These are phyloP conservation scores for Nemania sp. DNA, from an alignment of 2,329 filamentous ascomycete genomes.

Conservation along the genomic window DNA sequence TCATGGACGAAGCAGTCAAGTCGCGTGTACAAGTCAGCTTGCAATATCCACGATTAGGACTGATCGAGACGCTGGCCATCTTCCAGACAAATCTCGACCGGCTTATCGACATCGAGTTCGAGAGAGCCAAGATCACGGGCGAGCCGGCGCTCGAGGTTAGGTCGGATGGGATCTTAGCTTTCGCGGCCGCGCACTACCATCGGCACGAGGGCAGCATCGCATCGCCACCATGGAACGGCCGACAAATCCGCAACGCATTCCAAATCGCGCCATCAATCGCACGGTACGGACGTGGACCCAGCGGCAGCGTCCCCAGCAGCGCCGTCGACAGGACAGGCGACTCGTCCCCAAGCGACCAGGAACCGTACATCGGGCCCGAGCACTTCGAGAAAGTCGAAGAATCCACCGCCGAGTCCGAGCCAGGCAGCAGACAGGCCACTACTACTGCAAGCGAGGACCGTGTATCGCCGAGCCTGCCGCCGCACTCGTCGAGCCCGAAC, in stretches of 20 bases:
- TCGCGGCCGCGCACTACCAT: constrained; percentile 27
- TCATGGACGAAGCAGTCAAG: constrained; percentile 27
- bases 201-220: constrained; percentile 17
- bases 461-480: constrained; percentile 11
- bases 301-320: background rate
- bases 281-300: constrained; percentile 15
- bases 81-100: constrained; percentile 30
- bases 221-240: constrained; percentile 31
- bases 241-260: constrained; percentile 35
- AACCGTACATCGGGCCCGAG: constrained; percentile 23
- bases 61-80: constrained; percentile 25
- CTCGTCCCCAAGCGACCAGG: constrained; percentile 8
- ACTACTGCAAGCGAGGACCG: background rate
- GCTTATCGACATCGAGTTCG: constrained; percentile 27
- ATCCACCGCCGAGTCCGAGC: constrained; percentile 20
- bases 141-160: constrained; percentile 25
- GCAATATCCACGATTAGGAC: constrained; percentile 23
- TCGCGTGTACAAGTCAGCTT: constrained; percentile 26
- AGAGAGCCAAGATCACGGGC: constrained; percentile 21
- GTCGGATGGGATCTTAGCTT: constrained; percentile 26
- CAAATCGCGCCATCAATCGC: constrained; percentile 34
- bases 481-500: constrained; percentile 20
- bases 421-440: constrained; percentile 1
- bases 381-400: constrained; percentile 30
- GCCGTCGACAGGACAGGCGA: background rate